Conservation (phyloP, 306 rosid genomes). For the Spatholobus suberectus region DNA sequence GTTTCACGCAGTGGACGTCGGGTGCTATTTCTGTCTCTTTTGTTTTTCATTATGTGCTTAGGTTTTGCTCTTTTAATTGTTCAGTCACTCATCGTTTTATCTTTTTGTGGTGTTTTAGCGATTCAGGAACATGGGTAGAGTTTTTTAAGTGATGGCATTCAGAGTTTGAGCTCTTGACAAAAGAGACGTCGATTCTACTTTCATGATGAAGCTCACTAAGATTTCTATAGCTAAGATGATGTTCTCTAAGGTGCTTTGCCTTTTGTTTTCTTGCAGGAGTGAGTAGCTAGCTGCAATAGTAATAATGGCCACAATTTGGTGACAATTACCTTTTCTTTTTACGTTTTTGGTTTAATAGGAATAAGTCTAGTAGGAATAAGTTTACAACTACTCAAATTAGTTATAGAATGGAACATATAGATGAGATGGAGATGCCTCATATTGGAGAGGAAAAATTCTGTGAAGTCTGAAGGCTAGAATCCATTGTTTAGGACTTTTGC, state of each 20-base stretch:
- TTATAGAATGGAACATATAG: neutral
- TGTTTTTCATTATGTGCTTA: neutral
- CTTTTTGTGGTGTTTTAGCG: constrained; percentile 55
- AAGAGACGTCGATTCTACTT: constrained; percentile 70
- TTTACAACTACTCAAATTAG: neutral
- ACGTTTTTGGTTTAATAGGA: neutral
- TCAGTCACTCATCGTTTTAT: neutral
- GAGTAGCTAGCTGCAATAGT: constrained; percentile 12
- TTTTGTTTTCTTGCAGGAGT: constrained; percentile 23
- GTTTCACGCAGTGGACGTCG: constrained; percentile 94
- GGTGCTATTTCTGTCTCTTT: constrained; percentile 44
- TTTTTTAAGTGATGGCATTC: constrained; percentile 91
- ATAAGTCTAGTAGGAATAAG: too few relatives aligned
- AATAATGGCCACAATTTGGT: neutral
- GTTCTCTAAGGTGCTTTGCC: constrained; percentile 82
- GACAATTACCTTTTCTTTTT: neutral
- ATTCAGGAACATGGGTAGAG: constrained; percentile 92
- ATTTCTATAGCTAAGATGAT: constrained; percentile 87
- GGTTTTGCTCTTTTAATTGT: neutral
- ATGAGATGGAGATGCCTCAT: constrained; percentile 5
- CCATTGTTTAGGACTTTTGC: neutral
- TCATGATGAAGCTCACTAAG: constrained; percentile 87
- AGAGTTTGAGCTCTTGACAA: constrained; percentile 79
- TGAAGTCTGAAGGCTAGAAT: neutral
- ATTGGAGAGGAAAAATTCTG: neutral